Base-by-base conservation (phyloP, 225 moss, liverwort and hornwort species). In the Bryoerythrophyllum caledonicum region DNA sequence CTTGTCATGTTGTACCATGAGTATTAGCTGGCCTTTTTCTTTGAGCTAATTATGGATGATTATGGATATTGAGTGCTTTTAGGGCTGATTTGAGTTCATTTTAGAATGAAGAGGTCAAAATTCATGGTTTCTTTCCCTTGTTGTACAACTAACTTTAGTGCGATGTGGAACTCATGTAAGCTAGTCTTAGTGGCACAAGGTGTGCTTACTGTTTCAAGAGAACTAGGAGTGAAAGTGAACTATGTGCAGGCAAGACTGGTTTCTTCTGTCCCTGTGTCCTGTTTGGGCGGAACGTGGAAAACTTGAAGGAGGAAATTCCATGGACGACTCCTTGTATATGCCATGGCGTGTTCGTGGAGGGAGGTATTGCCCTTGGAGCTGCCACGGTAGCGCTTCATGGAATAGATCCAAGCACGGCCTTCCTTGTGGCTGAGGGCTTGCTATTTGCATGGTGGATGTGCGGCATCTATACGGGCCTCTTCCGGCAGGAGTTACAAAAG, bases 361-460 rank as follows among this genome's bases (percentile, higher is more conserved):
- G 89, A 17, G 89, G 89, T 53, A 76, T 90, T 54, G 86, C 78
- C 38, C 73, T 90, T 55, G 89, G 82, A 75, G 82, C 82, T 57
- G 82, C 89, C 60, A 90, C 86, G 7, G 67, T 85, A 64, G 78
- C 76, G 5, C 76, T 87, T 25, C 85, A 90, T 28, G 89, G 84
- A 24, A 60, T 90, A 30, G 76, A 87, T 65, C 87, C 89, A 19
- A 79, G 87, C 66, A 72, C 87, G 26, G 84, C 84, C 41, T 84
- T 90, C 70, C 84, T 90, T 63, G 48, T 87, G 53, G 87, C 78
- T 7, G 89, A 90, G 79, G 86, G 87, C 67, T 76, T 90, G 71
- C 69, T 90, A 41, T 90, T 90, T 78, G 68, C 87, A 28, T 90
- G 89, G 89, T 90, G 89, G 89, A 90, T 90, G 89, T 90, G 89